Base-by-base conservation (phyloP, 192 early-diverging fungal species). In the Coemansia sp. region DNA sequence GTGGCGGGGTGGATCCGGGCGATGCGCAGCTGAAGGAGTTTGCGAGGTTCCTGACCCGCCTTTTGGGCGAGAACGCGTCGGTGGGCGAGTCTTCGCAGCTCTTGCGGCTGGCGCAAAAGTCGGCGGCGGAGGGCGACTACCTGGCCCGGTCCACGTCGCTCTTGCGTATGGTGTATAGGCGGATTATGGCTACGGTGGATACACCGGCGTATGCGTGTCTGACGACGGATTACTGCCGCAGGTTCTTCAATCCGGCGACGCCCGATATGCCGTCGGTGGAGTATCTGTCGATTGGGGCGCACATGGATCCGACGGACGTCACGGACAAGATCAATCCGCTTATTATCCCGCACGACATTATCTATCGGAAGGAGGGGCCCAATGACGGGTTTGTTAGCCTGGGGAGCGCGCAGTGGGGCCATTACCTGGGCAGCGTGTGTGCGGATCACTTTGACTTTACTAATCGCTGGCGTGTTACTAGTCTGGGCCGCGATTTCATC, bases 311-410 rank as follows among this genome's bases (percentile, higher is more conserved):
- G 8, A 86, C 86, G n/a, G 87, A 87, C 16, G 79, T 93, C 42
- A 57, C 66, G 2, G 86, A 86, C 7, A 81, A 86, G 35, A 85
- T 89, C 62, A 88, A 91, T 16, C 92, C 91, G 16, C 84, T 97
- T 4, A 86, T 86, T 19, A 88, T 94, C 29, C 90, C 95, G 7
- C 88, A 92, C 70, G 86, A 91, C 50, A 86, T 97, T 37, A 89
- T 98, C 48, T 78, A 85, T 37, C 77, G 80, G 16, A 85, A 86
- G 11, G 96, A 96, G 69, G 96, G 95, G 3, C 86, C 88, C 0
- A 98, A 98, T 74, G 96, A 98, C 78, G 96, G 96, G 8, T 79
- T 98, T 62, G 96, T 98, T 14, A 90, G 89, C 36, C 65, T 93
- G 3, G 72, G 87, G 11, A 92, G 89, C 70, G 95, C 96, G 4